Conservation (phyloP, 129 eudicot species). For the Pseudognaphalium luteoalbum region DNA sequence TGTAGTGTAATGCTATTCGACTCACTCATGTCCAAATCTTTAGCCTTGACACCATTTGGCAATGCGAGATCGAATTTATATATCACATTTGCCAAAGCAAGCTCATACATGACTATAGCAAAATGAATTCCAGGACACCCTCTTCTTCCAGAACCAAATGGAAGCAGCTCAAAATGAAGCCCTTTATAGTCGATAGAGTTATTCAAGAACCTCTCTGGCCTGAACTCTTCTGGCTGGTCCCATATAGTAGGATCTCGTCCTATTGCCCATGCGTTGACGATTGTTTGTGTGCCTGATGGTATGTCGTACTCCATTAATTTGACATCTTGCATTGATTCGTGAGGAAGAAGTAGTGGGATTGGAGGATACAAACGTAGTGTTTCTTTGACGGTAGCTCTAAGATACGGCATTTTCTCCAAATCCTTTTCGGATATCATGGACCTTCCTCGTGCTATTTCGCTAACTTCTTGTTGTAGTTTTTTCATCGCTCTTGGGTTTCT, state of each 20-base stretch:
- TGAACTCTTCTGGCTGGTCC: conserved; percentile 37
- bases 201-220: conserved; percentile 38
- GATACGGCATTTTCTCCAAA: conserved; percentile 55
- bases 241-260: conserved; percentile 39
- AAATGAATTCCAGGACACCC: conserved; percentile 68
- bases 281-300: conserved; percentile 43
- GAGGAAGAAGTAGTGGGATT: conserved; percentile 48
- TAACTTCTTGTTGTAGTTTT: conserved; percentile 51
- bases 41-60: conserved; percentile 42
- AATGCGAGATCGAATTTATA: conserved; percentile 45
- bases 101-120: conserved; percentile 43
- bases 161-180: conserved; percentile 35
- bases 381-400: conserved; percentile 65
- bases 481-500: conserved; percentile 50
- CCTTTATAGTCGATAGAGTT: conserved; percentile 22
- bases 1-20: conserved; percentile 20
- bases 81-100: conserved; percentile 56
- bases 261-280: conserved; percentile 69
- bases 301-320: conserved; percentile 59
- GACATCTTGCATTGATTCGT: conserved; percentile 40
- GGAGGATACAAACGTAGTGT: conserved; percentile 52
- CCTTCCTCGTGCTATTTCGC: conserved; percentile 35
- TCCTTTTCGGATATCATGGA: conserved; percentile 42
- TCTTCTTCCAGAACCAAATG: conserved; percentile 42
- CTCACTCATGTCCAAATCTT: conserved; percentile 61